phyloP scores from a whole-genome alignment of 371 early-diverging fungal species.

The Cokeromyces recurvatus region DNA sequence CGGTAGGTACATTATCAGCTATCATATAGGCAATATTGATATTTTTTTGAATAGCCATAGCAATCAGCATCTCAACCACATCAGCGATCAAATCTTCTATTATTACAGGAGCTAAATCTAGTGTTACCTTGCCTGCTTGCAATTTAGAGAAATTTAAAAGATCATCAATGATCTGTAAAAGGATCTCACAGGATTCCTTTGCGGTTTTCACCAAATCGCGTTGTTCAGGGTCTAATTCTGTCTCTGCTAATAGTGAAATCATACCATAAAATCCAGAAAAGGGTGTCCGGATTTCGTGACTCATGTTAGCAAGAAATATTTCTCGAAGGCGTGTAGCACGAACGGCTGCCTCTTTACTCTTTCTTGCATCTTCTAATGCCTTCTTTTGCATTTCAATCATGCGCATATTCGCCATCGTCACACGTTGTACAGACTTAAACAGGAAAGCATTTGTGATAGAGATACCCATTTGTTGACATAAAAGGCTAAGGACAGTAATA shows the following conservation, averaged over 20 bases:
- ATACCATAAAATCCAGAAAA: conserved; percentile 60
- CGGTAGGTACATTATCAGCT: conserved; percentile 28
- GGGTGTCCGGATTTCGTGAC: conserved; percentile 50
- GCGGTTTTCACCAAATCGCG: conserved; percentile 56
- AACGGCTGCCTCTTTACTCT: conserved; percentile 45
- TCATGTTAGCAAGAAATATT: conserved; percentile 60
- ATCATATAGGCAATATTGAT: conserved; percentile 45
- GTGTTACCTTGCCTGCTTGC: conserved; percentile 55
- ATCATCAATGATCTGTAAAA: conserved; percentile 61
- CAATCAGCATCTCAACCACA: conserved; percentile 50
- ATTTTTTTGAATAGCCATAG: conserved; percentile 47
- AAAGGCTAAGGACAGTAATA: conserved; percentile 48
- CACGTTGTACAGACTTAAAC: conserved; percentile 43
- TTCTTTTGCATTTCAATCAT: conserved; percentile 47
- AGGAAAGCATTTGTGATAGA: conserved; percentile 54
- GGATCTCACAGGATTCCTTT: conserved; percentile 53
- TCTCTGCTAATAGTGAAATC: conserved; percentile 53
- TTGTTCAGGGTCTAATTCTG: conserved; percentile 48
- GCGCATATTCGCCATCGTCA: conserved; percentile 35
- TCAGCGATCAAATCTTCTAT: conserved; percentile 51
- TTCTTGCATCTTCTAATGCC: conserved; percentile 36
- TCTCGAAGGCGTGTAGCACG: conserved; percentile 40
- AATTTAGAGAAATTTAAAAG: conserved; percentile 60
- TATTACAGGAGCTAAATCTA: conserved; percentile 45
- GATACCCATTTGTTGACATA: conserved; percentile 59